These are phyloP conservation scores for Phytophthora crassamura DNA, from an alignment of 352 stramenopile species.

Conservation along the genomic window DNA sequence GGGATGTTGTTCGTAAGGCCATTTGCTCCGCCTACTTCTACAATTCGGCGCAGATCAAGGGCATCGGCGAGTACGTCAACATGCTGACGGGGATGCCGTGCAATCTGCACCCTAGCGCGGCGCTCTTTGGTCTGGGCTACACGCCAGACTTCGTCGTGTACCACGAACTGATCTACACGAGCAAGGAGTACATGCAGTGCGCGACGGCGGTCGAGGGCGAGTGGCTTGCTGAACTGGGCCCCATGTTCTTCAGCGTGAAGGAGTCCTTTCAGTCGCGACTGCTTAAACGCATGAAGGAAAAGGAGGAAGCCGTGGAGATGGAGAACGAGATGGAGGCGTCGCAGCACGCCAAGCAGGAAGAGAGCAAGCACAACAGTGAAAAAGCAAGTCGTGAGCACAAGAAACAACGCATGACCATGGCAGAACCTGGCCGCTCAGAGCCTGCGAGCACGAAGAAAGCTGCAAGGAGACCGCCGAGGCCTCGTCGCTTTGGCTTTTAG, in stretches of 20 bases:
- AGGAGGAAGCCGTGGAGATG: conserved; percentile 76
- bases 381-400: conserved; percentile 45
- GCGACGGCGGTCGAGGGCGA: conserved; percentile 98
- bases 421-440: conserved; percentile 53
- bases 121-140: conserved; percentile 98
- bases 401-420: conserved; percentile 70
- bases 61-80: conserved; percentile 99
- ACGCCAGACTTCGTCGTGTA: conserved; percentile 99
- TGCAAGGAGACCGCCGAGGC: conserved; percentile 64
- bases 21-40: conserved; percentile 99
- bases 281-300: conserved; percentile 89
- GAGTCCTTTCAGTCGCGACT: conserved; percentile 95
- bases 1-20: conserved; percentile 98
- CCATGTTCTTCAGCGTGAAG: conserved; percentile 99
- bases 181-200: conserved; percentile 98
- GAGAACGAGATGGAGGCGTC: conserved; percentile 82
- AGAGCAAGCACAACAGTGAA: conserved; percentile 25
- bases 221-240: conserved; percentile 99
- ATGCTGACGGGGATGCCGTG: conserved; percentile 98
- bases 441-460: conserved; percentile 44
- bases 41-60: conserved; percentile 99
- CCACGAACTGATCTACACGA: conserved; percentile 99
- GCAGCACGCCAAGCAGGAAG: conserved; percentile 29
- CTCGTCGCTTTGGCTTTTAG: conserved; percentile 79
- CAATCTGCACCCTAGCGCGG: conserved; percentile 96